A percentile compares a stretch with the other conserved stretches of the same genome.
Evolutionary conservation across 441 rosid genomes (phyloP).

Genomic region (Aleurites moluccanus): DNA sequence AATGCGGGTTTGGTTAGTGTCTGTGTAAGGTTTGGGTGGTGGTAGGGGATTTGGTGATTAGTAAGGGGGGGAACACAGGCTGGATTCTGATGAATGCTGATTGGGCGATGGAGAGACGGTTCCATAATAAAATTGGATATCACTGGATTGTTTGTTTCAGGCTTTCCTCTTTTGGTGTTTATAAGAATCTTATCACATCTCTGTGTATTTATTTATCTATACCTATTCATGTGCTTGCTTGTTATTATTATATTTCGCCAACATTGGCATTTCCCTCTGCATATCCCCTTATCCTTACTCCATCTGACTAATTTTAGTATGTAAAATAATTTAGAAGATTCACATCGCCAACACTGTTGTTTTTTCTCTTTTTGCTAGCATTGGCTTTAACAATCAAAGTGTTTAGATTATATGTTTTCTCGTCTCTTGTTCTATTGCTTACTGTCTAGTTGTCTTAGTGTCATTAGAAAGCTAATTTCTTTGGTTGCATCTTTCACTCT

Average conservation of each 20-base stretch:
- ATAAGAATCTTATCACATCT: slow-evolving; percentile 19
- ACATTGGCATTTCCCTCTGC: not conserved
- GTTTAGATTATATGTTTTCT: not conserved
- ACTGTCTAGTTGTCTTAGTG: not conserved
- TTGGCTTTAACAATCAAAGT: not conserved
- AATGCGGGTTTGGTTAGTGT: slow-evolving; percentile 22
- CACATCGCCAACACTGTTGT: not conserved
- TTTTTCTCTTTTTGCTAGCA: not conserved
- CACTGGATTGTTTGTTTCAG: too few species aligned
- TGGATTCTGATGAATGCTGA: slow-evolving; percentile 10
- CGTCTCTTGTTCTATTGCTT: not conserved
- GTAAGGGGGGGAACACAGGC: slow-evolving; percentile 1
- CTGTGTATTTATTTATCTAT: slow-evolving; percentile 15
- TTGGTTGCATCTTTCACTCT: not conserved
- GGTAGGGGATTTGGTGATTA: not conserved
- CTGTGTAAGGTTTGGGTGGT: slow-evolving; percentile 10
- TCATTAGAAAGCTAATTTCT: not conserved
- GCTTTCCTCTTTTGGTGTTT: too few species aligned
- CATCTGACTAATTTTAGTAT: not conserved
- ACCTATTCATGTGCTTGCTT: slow-evolving; percentile 13
- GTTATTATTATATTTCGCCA: not conserved
- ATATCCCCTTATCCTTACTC: not conserved
- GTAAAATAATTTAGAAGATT: not conserved
- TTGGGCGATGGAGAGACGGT: slow-evolving; percentile 25
- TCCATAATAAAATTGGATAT: slow-evolving; percentile 36